phyloP scores from a whole-genome alignment of 164 flowering plant genomes.

The Nymphaea thermarum region DNA sequence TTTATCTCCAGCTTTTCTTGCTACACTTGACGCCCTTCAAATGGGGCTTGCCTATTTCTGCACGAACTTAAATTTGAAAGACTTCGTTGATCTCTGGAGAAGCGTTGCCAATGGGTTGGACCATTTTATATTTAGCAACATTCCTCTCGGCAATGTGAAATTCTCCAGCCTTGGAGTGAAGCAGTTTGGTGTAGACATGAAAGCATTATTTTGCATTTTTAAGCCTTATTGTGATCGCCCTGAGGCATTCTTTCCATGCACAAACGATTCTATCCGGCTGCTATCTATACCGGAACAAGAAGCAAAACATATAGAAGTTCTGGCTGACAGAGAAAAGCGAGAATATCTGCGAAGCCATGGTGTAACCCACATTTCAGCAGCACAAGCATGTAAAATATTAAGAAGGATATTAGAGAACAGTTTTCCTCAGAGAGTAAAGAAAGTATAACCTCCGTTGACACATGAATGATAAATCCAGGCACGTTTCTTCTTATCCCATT shows the following conservation, averaged over 20 bases:
- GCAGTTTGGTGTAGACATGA: slow-evolving; percentile 37
- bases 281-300: slow-evolving; percentile 22
- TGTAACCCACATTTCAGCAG: slow-evolving; percentile 16
- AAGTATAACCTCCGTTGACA: too few species aligned
- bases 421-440: too few species aligned
- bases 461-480: too few species aligned
- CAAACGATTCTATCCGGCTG: slow-evolving; percentile 36
- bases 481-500: too few species aligned
- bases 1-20: slow-evolving; percentile 25
- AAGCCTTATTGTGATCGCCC: slow-evolving; percentile 45
- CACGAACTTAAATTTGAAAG: slow-evolving; percentile 29
- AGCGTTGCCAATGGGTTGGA: slow-evolving; percentile 56
- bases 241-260: slow-evolving; percentile 50
- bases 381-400: slow-evolving; percentile 29
- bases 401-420: slow-evolving; percentile 4
- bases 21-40: slow-evolving; percentile 40
- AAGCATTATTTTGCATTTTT: slow-evolving; percentile 37
- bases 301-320: slow-evolving; percentile 14
- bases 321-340: slow-evolving; percentile 8
- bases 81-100: slow-evolving; percentile 59
- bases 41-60: slow-evolving; percentile 18
- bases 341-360: slow-evolving; percentile 16
- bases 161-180: slow-evolving; percentile 16
- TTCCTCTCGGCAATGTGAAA: slow-evolving; percentile 12
- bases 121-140: slow-evolving; percentile 32